Conservation (phyloP, 345 rosid genomes). For the Eucalyptus shirleyi region DNA sequence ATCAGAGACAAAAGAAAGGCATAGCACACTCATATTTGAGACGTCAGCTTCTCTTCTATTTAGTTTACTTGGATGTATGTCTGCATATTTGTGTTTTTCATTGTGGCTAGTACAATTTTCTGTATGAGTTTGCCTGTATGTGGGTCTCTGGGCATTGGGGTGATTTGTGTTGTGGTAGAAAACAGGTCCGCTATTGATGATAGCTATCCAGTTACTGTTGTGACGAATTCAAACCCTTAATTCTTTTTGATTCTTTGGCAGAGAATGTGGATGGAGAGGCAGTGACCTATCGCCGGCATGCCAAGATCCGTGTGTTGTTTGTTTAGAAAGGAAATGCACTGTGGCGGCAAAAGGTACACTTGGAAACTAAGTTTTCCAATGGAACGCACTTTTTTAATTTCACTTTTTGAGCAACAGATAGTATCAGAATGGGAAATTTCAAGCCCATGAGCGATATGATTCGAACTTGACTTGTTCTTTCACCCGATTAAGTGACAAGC, state of each 20-base stretch:
- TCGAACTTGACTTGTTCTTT: background rate
- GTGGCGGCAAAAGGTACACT: conserved; percentile 71
- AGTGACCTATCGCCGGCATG: conserved; percentile 28
- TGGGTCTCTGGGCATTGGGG: background rate
- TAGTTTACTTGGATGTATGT: background rate
- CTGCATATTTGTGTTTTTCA: background rate
- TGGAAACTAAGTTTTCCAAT: background rate
- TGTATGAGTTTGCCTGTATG: background rate
- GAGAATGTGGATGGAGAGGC: conserved; percentile 89
- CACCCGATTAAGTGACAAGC: background rate
- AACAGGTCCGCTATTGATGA: background rate
- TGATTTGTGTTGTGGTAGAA: background rate
- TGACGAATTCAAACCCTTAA: background rate
- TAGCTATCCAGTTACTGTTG: background rate
- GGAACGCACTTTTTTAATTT: background rate
- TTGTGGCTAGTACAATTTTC: background rate
- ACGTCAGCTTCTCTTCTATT: background rate
- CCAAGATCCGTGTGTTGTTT: conserved; percentile 78
- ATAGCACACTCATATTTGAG: background rate
- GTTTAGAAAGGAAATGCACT: conserved; percentile 75
- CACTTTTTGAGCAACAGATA: background rate
- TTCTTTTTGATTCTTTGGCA: conserved; percentile 6
- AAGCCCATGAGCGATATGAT: background rate
- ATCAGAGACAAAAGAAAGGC: background rate
- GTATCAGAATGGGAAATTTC: background rate